Evolutionary conservation across 805 yeast genomes (phyloP).

Genomic region (Peterozyma toletana): DNA sequence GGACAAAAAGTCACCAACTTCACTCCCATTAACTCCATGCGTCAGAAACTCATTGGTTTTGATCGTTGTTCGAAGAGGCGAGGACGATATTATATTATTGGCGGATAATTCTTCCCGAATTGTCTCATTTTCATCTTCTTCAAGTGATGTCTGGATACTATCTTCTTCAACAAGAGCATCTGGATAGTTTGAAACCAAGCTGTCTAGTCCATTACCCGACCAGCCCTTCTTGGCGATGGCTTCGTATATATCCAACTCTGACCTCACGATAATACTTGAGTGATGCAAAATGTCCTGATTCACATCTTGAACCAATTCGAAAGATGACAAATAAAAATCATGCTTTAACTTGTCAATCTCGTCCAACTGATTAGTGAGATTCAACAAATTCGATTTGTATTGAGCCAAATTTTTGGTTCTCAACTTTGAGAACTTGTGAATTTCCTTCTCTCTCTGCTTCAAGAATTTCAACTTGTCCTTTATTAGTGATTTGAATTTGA

Average conservation of each 20-base stretch:
- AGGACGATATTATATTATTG: slow-evolving; percentile 18
- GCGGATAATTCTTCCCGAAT: background rate
- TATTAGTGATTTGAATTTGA: slow-evolving; percentile 44
- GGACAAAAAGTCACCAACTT: no score
- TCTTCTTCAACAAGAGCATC: slow-evolving; percentile 47
- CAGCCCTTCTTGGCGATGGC: slow-evolving; percentile 79
- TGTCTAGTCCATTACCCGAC: slow-evolving; percentile 84
- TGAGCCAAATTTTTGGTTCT: slow-evolving; percentile 59
- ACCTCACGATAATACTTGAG: slow-evolving; percentile 62
- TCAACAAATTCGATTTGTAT: slow-evolving; percentile 60
- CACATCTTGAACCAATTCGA: slow-evolving; percentile 55
- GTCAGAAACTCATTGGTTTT: slow-evolving; percentile 10
- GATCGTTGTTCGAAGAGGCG: slow-evolving; percentile 12
- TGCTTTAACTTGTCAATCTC: slow-evolving; percentile 71
- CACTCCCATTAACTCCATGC: no score
- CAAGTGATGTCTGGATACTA: slow-evolving; percentile 2
- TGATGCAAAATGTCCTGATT: slow-evolving; percentile 44
- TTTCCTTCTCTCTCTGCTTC: slow-evolving; percentile 54
- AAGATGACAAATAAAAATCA: slow-evolving; percentile 63
- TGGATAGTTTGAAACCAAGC: slow-evolving; percentile 51
- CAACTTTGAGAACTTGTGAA: slow-evolving; percentile 48
- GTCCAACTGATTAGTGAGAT: slow-evolving; percentile 68
- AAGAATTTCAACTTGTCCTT: slow-evolving; percentile 44
- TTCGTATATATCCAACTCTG: slow-evolving; percentile 76
- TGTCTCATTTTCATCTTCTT: slow-evolving; percentile 6